These are phyloP conservation scores for Eucalyptus decipiens DNA, from an alignment of 345 rosid species.

Conservation along the genomic window DNA sequence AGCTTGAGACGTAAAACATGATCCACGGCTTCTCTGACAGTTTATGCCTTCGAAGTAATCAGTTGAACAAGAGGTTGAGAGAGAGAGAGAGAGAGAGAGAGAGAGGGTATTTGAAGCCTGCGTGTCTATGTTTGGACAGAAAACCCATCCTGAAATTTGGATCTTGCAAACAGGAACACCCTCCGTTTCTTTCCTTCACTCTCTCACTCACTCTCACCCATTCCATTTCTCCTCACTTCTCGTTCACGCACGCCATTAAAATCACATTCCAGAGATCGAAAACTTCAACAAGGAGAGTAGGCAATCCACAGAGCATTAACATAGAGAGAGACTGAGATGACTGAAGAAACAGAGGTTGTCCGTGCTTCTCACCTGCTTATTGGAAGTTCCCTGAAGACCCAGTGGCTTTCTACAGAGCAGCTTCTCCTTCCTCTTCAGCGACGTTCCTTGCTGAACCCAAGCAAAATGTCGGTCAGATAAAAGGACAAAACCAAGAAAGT, in stretches of 20 bases:
- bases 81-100: not conserved
- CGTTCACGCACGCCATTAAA: not conserved
- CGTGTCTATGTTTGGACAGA: not conserved
- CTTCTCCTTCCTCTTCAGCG: not conserved
- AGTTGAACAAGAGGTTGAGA: not conserved
- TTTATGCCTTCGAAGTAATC: not conserved
- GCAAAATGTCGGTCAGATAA: not conserved
- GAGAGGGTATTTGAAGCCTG: not conserved
- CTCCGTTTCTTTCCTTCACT: not conserved
- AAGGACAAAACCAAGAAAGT: not conserved
- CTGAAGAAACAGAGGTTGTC: not conserved
- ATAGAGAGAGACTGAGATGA: not conserved
- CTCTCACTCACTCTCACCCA: not conserved
- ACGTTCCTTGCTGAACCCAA: not conserved
- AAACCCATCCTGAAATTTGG: not conserved
- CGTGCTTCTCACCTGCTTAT: not conserved
- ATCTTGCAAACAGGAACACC: not conserved
- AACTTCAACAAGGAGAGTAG: not conserved
- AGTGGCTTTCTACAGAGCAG: not conserved
- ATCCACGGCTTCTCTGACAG: not conserved
- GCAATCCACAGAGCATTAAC: not conserved
- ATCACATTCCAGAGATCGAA: not conserved
- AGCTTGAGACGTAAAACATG: not conserved
- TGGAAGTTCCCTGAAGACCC: not conserved
- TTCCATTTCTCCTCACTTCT: not conserved